phyloP scores from a whole-genome alignment of 371 early-diverging fungal species.

The Cokeromyces recurvatus region DNA sequence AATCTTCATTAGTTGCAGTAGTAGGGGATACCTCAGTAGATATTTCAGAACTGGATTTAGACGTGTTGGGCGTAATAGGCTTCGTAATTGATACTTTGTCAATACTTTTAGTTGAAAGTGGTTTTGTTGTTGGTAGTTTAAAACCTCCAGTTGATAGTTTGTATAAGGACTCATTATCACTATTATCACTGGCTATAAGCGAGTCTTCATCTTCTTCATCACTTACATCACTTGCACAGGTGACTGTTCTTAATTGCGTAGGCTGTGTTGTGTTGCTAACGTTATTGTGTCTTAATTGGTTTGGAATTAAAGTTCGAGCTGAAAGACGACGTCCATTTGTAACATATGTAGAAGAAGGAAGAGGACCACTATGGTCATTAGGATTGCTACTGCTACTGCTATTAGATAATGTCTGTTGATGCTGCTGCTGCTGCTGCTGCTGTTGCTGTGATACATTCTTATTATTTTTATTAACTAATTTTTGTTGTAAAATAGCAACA shows the following conservation, averaged over 20 bases:
- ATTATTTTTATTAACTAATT: slow-evolving; percentile 9
- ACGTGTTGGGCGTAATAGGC: slow-evolving; percentile 11
- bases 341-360: not conserved
- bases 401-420: too few relatives aligned
- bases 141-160: not conserved
- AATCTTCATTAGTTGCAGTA: not conserved
- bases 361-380: not conserved
- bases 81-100: not conserved
- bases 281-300: too few relatives aligned
- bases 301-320: too few relatives aligned
- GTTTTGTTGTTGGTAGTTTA: not conserved
- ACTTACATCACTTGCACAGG: slow-evolving; percentile 32
- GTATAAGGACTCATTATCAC: slow-evolving; percentile 1
- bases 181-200: too few relatives aligned
- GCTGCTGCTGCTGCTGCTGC: not conserved
- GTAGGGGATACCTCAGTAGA: slow-evolving; percentile 13
- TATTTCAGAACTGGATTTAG: slow-evolving; percentile 16
- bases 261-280: not conserved
- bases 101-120: slow-evolving; percentile 9
- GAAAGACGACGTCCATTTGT: too few relatives aligned
- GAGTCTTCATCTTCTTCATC: slow-evolving; percentile 19
- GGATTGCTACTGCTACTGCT: too few relatives aligned
- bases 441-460: slow-evolving; percentile 1
- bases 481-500: slow-evolving; percentile 15
- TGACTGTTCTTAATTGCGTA: slow-evolving; percentile 17